Base-by-base conservation (phyloP, 1,284 basidiomycete species). In the Marasmius fiardii region DNA sequence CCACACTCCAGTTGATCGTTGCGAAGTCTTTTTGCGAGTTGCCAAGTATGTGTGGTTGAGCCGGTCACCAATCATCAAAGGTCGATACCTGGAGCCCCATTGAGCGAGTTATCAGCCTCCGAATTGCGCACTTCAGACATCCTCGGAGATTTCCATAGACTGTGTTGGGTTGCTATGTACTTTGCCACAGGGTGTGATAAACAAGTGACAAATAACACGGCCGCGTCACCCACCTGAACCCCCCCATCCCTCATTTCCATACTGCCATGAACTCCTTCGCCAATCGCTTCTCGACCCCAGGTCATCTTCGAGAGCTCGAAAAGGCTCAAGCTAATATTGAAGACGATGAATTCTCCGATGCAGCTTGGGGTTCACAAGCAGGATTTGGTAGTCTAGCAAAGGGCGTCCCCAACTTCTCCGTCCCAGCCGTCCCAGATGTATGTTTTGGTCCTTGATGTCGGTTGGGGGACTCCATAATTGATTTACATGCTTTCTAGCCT, bases 311-410 rank as follows among this genome's bases (percentile, higher is more conserved):
- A 45, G 76, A 83, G 64, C 71, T 86, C 52, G 73, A 76, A 61
- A 79, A 77, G 60, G 77, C 78, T n/a, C 74, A 79, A 58, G 70
- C 72, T 31, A 64, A 77, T n/a, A 74, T 72, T 4, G 83, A 88
- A 43, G 83, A 89, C 35, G 85, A 84, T 18, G 82, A 85, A 37
- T 75, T 80, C 60, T 80, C 82, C 41, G 81, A 86, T 61, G 74
- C 80, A 28, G 80, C 81, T 67, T 94, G 92, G 91, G 92, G 90
- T 14, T 93, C 90, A 51, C 69, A 81, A 64, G 90, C 81, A 33
- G 92, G 90, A 52, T 93, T 90, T 70, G 92, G 91, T 12, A 85
- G 79, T 65, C 63, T 92, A 48, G 75, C 80, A 33, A 82, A 81
- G 53, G 90, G 89, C 55, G 75, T 84, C 43, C 89, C 88, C 3